Evolutionary conservation across 495 filamentous ascomycete species (phyloP).

Genomic region (Trichoderma erinaceum): DNA sequence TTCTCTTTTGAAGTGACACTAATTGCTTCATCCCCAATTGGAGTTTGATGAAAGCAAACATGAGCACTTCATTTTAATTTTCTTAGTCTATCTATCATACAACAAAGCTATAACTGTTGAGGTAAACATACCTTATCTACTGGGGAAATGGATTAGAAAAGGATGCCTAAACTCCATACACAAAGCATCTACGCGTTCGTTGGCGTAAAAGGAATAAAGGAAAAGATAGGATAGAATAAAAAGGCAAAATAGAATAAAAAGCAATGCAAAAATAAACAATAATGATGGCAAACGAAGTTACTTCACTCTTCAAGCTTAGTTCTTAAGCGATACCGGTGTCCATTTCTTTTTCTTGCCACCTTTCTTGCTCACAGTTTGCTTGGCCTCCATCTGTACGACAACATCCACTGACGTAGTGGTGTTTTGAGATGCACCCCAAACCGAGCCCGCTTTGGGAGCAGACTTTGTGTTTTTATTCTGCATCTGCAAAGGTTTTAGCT

Average conservation of each 20-base stretch:
- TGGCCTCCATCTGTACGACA: not conserved
- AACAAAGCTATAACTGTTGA: not conserved
- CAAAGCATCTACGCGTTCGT: no score
- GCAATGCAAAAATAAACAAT: not conserved
- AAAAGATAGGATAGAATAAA: not conserved
- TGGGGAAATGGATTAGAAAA: no score
- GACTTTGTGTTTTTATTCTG: not conserved
- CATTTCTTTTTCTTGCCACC: not conserved
- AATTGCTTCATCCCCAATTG: not conserved
- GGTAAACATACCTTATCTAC: no score
- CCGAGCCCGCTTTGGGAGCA: not conserved
- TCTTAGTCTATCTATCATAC: not conserved
- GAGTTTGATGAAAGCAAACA: not conserved
- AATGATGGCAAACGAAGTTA: not conserved
- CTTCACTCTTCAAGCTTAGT: not conserved
- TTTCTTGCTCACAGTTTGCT: not conserved
- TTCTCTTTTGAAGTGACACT: not conserved
- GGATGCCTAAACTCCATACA: no score
- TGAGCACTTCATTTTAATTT: not conserved
- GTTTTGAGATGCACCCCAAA: not conserved
- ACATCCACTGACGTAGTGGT: not conserved
- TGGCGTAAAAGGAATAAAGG: no score
- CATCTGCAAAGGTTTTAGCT: not conserved
- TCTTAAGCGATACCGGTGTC: not conserved
- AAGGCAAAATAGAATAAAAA: not conserved